phyloP scores from a whole-genome alignment of 2,329 filamentous ascomycete genomes.

The Dothistroma pini region DNA sequence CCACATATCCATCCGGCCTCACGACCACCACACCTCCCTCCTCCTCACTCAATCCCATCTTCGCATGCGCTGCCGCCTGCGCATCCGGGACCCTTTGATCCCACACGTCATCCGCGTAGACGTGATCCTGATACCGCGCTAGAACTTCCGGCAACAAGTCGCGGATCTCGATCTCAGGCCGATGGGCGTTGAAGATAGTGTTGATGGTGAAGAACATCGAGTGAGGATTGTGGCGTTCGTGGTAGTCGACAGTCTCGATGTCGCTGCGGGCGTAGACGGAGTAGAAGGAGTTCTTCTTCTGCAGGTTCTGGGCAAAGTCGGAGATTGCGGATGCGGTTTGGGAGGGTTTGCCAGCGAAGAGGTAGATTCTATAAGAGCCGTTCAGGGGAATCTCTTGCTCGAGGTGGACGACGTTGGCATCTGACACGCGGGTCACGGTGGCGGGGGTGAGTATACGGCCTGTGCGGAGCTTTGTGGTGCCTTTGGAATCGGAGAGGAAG shows the following conservation, averaged over 20 bases:
- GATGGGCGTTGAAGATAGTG: slow-evolving; percentile 66
- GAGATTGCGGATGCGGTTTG: slow-evolving; percentile 60
- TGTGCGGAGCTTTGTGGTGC: slow-evolving; percentile 61
- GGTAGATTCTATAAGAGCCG: slow-evolving; percentile 79
- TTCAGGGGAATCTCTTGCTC: slow-evolving; percentile 89
- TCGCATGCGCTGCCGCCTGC: slow-evolving; percentile 73
- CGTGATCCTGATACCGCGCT: slow-evolving; percentile 71
- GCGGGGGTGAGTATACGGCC: slow-evolving; percentile 74
- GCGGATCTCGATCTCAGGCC: slow-evolving; percentile 68
- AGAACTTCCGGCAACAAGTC: slow-evolving; percentile 67
- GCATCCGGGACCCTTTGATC: slow-evolving; percentile 67
- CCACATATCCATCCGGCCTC: slow-evolving; percentile 82
- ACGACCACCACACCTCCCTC: slow-evolving; percentile 78
- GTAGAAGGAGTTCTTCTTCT: slow-evolving; percentile 68
- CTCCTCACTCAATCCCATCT: slow-evolving; percentile 74
- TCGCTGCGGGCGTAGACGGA: slow-evolving; percentile 61
- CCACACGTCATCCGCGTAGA: slow-evolving; percentile 82
- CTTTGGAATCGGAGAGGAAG: slow-evolving; percentile 57
- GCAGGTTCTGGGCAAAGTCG: slow-evolving; percentile 65
- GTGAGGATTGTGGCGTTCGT: slow-evolving; percentile 82
- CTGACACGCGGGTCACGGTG: slow-evolving; percentile 79
- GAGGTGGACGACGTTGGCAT: slow-evolving; percentile 84
- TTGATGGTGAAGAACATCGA: slow-evolving; percentile 76
- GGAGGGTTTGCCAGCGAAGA: slow-evolving; percentile 71
- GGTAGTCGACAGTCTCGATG: slow-evolving; percentile 61